Evolutionary conservation across 306 rosid species (phyloP).

Genomic region (Cucumis melo): DNA sequence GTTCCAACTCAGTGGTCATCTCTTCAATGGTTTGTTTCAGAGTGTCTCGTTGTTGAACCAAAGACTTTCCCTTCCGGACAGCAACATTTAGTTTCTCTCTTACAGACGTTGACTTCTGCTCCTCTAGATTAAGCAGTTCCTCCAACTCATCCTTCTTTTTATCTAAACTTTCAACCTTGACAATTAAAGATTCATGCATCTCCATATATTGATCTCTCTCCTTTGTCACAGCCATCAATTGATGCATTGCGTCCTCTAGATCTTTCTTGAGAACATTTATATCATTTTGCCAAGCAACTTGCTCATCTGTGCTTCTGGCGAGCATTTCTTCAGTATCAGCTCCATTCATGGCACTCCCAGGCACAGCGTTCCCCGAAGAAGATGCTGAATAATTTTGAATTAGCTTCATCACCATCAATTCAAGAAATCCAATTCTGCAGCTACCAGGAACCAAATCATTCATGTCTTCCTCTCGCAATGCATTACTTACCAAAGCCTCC

Average conservation of each 20-base stretch:
- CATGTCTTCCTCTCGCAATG: slow-evolving; percentile 30
- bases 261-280: slow-evolving; percentile 43
- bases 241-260: slow-evolving; percentile 53
- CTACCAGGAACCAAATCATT: slow-evolving; percentile 34
- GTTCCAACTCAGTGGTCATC: slow-evolving; percentile 43
- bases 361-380: slow-evolving; percentile 20
- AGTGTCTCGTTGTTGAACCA: slow-evolving; percentile 81
- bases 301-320: slow-evolving; percentile 25
- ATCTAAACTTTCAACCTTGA: slow-evolving; percentile 43
- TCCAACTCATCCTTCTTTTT: slow-evolving; percentile 60
- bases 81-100: slow-evolving; percentile 84
- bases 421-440: slow-evolving; percentile 46
- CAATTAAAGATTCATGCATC: slow-evolving; percentile 39
- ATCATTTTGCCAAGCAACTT: slow-evolving; percentile 25
- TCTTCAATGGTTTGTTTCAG: slow-evolving; percentile 63
- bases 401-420: slow-evolving; percentile 52
- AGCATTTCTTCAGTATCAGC: slow-evolving; percentile 20
- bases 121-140: slow-evolving; percentile 67
- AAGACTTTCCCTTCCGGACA: slow-evolving; percentile 85
- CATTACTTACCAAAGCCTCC: slow-evolving; percentile 44
- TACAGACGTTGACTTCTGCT: slow-evolving; percentile 75
- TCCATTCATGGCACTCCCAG: slow-evolving; percentile 19
- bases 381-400: slow-evolving; percentile 37
- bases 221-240: slow-evolving; percentile 44
- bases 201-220: slow-evolving; percentile 50